These are phyloP conservation scores for Chrysophaeum taylorii DNA, from an alignment of 352 stramenopile genomes.

Conservation along the genomic window DNA sequence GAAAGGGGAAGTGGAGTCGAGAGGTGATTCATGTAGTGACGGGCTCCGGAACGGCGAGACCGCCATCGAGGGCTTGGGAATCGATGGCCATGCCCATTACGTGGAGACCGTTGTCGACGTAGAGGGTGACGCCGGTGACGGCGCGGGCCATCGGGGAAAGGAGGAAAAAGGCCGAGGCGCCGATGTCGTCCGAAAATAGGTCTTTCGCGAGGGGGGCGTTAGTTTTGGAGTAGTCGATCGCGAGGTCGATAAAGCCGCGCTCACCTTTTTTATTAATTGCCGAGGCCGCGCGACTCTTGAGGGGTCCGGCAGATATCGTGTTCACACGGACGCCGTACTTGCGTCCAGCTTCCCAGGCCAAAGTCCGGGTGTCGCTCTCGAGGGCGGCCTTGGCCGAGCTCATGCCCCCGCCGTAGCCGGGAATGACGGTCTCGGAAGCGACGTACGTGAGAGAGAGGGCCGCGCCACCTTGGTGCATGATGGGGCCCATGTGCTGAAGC, in stretches of 20 bases:
- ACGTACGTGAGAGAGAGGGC: conserved; percentile 73
- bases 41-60: background rate
- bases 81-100: conserved; percentile 43
- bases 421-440: conserved; percentile 69
- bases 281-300: conserved; percentile 63
- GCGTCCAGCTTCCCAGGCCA: conserved; percentile 64
- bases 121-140: conserved; percentile 52
- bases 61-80: background rate
- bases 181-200: conserved; percentile 71
- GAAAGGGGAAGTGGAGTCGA: no score
- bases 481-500: conserved; percentile 63
- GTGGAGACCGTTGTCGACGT: conserved; percentile 71
- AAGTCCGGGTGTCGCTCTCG: conserved; percentile 61
- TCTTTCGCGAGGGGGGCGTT: conserved; percentile 63
- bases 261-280: conserved; percentile 61
- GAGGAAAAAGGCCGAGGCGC: conserved; percentile 58
- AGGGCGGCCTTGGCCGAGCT: conserved; percentile 69
- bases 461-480: conserved; percentile 55
- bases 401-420: conserved; percentile 71
- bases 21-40: no score
- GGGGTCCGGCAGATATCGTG: conserved; percentile 63
- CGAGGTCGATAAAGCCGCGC: conserved; percentile 73
- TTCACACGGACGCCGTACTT: conserved; percentile 67
- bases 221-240: conserved; percentile 70
- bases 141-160: conserved; percentile 52